A percentile compares a stretch with the other conserved stretches of the same genome.
Evolutionary conservation across 345 rosid genomes (phyloP).

Genomic region (Rhodamnia argentea): DNA sequence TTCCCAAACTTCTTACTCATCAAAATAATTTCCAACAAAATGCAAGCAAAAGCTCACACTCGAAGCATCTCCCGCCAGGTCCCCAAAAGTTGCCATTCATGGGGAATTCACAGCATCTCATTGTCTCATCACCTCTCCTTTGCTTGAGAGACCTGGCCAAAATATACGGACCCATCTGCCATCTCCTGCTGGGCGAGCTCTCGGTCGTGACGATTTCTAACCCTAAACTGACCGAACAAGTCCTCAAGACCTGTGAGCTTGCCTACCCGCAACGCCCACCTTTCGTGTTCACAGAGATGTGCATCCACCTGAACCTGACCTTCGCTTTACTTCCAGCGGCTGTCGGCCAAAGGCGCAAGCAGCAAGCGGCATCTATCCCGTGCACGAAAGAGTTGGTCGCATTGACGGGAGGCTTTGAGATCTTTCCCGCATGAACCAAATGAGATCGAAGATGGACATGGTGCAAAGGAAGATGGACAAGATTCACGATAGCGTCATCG

Average conservation of each 20-base stretch:
- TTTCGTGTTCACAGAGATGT: neutral
- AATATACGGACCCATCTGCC: neutral
- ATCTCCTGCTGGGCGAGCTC: neutral
- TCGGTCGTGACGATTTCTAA: neutral
- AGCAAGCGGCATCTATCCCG: neutral
- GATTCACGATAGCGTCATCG: neutral
- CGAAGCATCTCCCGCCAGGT: too few species aligned
- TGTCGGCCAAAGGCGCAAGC: neutral
- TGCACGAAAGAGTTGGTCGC: neutral
- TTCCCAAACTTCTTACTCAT: too few species aligned
- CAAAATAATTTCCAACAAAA: too few species aligned
- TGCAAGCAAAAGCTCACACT: too few species aligned
- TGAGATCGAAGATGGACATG: neutral
- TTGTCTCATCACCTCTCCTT: neutral
- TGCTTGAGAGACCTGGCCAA: neutral
- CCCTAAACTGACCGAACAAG: neutral
- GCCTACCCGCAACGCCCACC: neutral
- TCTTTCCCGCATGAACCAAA: neutral
- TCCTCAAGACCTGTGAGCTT: neutral
- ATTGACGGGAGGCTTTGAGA: neutral
- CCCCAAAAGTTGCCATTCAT: too few species aligned
- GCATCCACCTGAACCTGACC: neutral
- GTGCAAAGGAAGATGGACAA: neutral
- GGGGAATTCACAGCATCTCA: neutral
- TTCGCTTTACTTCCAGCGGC: neutral